phyloP scores from a whole-genome alignment of 1,284 basidiomycete species.

The Cutaneotrichosporon daszewskae region DNA sequence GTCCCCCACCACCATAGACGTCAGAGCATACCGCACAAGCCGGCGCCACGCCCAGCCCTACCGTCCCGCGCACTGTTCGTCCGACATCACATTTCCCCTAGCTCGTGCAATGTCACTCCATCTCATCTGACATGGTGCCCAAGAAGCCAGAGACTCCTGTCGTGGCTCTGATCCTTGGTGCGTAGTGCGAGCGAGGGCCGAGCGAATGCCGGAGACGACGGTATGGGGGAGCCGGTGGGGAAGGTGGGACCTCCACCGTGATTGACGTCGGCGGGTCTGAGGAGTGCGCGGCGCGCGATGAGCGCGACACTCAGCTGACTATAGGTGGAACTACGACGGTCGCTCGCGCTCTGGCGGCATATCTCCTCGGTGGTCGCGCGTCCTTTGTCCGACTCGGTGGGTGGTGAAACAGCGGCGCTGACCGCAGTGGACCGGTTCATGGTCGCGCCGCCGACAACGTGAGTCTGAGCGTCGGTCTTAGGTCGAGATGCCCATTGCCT shows the following conservation, averaged over 20 bases:
- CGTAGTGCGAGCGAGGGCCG: conserved; percentile 28
- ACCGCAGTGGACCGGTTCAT: conserved; percentile 70
- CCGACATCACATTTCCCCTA: too few species aligned
- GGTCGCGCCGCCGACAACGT: conserved; percentile 79
- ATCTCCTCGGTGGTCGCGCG: conserved; percentile 23
- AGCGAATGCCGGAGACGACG: background rate
- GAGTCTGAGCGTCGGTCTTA: conserved; percentile 35
- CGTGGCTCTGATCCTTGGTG: conserved; percentile 69
- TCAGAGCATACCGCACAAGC: too few species aligned
- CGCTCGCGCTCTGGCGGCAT: conserved; percentile 25
- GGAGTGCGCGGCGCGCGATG: too few species aligned
- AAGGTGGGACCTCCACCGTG: background rate
- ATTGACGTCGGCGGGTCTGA: too few species aligned
- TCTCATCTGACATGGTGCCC: background rate
- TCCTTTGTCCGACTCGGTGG: conserved; percentile 64
- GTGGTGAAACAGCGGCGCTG: conserved; percentile 1
- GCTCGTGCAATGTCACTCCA: too few species aligned
- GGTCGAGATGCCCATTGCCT: background rate
- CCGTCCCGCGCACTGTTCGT: too few species aligned
- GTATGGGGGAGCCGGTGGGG: background rate
- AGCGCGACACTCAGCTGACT: background rate
- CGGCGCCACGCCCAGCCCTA: too few species aligned
- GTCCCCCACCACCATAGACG: too few species aligned
- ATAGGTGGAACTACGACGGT: conserved; percentile 39
- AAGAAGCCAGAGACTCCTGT: conserved; percentile 2